These are phyloP conservation scores for Globisporangium nagaii DNA, from an alignment of 352 stramenopile species.

Conservation along the genomic window DNA sequence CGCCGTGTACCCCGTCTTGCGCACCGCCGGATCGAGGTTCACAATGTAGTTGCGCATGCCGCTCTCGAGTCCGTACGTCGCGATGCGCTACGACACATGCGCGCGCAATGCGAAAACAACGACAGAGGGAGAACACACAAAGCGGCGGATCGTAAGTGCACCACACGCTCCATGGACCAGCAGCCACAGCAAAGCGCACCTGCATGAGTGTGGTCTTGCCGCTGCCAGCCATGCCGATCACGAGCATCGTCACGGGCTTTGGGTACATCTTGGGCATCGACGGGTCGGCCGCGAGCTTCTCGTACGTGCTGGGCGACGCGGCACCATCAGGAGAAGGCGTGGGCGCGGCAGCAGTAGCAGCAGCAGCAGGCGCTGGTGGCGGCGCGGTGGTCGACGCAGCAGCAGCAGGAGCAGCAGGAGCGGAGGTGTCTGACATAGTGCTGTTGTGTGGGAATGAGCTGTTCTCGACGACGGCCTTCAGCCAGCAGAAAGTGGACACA, in stretches of 20 bases:
- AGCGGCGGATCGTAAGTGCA: no score
- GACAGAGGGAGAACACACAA: not conserved
- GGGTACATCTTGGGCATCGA: slow-evolving; percentile 6
- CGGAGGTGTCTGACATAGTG: not conserved
- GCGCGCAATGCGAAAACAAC: not conserved
- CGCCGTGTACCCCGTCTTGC: slow-evolving; percentile 92
- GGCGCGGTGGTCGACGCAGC: not conserved
- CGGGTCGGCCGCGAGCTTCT: not conserved
- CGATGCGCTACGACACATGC: slow-evolving; percentile 37
- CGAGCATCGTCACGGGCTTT: slow-evolving; percentile 66
- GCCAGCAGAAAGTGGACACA: not conserved
- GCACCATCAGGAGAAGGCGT: not conserved
- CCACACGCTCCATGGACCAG: not conserved
- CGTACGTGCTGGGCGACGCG: not conserved
- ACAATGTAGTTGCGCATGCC: slow-evolving; percentile 91
- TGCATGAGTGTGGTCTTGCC: slow-evolving; percentile 97
- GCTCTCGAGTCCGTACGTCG: slow-evolving; percentile 60
- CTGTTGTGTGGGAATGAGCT: not conserved
- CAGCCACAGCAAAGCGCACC: slow-evolving; percentile 9
- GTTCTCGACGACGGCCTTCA: not conserved
- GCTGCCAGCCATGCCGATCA: slow-evolving; percentile 96
- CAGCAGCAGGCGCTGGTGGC: not conserved
- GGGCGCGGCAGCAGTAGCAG: not conserved
- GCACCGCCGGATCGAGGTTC: slow-evolving; percentile 98
- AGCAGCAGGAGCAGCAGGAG: not conserved